Conservation (phyloP, 768 basidiomycete species). For the Plicaturopsis crispa region DNA sequence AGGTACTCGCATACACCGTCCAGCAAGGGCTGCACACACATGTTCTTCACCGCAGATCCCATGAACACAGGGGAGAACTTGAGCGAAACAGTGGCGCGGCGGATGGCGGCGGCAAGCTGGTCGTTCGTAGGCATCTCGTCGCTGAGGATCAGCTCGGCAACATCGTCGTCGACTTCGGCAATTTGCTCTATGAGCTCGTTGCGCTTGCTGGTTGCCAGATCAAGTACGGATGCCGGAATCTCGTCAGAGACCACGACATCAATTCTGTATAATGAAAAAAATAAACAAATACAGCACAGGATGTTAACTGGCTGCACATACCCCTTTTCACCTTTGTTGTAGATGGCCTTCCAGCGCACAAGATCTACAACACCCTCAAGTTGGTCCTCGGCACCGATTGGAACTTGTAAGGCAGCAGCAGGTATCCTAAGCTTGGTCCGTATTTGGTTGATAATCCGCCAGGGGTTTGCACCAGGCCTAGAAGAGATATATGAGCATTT, state of each 20-base stretch:
- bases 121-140: conserved; percentile 68
- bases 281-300: conserved; percentile 2
- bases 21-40: conserved; percentile 86
- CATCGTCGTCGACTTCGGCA: conserved; percentile 91
- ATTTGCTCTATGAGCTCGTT: conserved; percentile 89
- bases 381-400: conserved; percentile 84
- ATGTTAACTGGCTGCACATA: too few relatives aligned
- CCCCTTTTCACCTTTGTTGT: conserved; percentile 95
- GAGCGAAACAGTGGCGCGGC: conserved; percentile 79
- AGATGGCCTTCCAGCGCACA: conserved; percentile 89
- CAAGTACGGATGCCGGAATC: conserved; percentile 71
- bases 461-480: conserved; percentile 95
- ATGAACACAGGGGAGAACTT: conserved; percentile 96
- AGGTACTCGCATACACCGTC: conserved; percentile 96
- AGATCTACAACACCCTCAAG: conserved; percentile 91
- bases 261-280: conserved; percentile 36
- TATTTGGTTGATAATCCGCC: conserved; percentile 90
- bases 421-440: conserved; percentile 85
- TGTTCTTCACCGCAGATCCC: conserved; percentile 97
- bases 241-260: conserved; percentile 78
- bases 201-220: conserved; percentile 78
- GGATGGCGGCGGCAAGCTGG: conserved; percentile 79
- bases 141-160: conserved; percentile 86
- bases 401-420: conserved; percentile 93
- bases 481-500: not conserved